Conservation (phyloP, 768 basidiomycete species). For the Mrakia gelida region DNA sequence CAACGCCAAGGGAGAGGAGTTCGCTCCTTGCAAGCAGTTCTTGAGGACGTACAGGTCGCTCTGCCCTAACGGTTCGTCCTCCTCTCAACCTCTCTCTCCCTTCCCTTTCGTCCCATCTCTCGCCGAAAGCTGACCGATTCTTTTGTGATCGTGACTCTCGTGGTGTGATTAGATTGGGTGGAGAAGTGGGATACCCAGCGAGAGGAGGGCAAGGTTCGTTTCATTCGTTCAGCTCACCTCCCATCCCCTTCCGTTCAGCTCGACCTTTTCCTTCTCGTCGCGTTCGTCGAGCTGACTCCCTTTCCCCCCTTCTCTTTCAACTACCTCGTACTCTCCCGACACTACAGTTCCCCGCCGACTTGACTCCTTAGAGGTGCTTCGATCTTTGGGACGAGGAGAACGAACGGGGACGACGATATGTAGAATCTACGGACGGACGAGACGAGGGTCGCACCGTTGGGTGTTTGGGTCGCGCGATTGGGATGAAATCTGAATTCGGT, state of each 20-base stretch:
- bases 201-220: slow-evolving; percentile 60
- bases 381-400: neutral
- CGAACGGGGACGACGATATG: neutral
- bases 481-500: neutral
- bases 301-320: neutral
- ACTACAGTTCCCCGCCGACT: slow-evolving; percentile 27
- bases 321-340: neutral
- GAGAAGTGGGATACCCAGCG: slow-evolving; percentile 91
- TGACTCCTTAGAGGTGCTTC: slow-evolving; percentile 25
- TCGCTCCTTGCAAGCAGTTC: slow-evolving; percentile 98
- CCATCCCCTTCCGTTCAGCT: neutral
- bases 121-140: slow-evolving; percentile 76
- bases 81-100: neutral
- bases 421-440: neutral
- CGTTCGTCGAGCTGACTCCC: too few species aligned
- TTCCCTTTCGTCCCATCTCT: slow-evolving; percentile 52
- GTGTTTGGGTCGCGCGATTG: neutral
- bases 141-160: neutral
- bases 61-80: slow-evolving; percentile 78
- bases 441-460: neutral
- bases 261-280: neutral
- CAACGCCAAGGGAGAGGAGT: slow-evolving; percentile 95
- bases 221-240: neutral
- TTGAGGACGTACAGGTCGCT: slow-evolving; percentile 90
- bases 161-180: slow-evolving; percentile 48